A percentile compares a stretch with the other conserved stretches of the same genome.
Conservation (phyloP, 495 filamentous ascomycete genomes). For the Glutinoglossum americanum region DNA sequence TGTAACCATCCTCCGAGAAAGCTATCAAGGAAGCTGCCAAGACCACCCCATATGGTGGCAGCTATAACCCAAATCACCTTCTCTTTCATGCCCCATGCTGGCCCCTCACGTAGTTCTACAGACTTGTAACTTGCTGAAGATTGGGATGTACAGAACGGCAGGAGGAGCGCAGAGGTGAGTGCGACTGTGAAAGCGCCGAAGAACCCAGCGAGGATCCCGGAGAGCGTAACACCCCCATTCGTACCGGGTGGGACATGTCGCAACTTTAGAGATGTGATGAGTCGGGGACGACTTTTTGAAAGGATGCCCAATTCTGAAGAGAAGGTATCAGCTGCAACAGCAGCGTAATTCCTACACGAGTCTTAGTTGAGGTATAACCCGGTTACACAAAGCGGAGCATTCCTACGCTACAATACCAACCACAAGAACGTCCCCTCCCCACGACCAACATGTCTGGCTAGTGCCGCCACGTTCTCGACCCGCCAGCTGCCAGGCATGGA, state of each 20-base stretch:
- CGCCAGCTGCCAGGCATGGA: slow-evolving; percentile 46
- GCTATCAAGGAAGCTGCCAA: slow-evolving; percentile 72
- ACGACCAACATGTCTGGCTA: slow-evolving; percentile 14
- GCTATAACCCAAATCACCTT: slow-evolving; percentile 33
- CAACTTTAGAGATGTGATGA: slow-evolving; percentile 66
- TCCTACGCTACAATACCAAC: slow-evolving; percentile 31
- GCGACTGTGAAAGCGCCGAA: slow-evolving; percentile 55
- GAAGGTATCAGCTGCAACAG: slow-evolving; percentile 82
- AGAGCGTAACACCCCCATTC: slow-evolving; percentile 69
- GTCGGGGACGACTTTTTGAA: slow-evolving; percentile 45
- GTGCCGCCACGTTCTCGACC: slow-evolving; percentile 17
- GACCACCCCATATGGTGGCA: slow-evolving; percentile 44
- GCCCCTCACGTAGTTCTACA: slow-evolving; percentile 14
- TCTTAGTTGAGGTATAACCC: neutral
- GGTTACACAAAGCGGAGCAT: slow-evolving; percentile 10
- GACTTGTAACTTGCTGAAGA: neutral
- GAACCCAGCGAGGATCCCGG: slow-evolving; percentile 51
- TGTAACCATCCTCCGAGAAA: slow-evolving; percentile 71
- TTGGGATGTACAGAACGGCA: slow-evolving; percentile 39
- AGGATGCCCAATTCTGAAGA: slow-evolving; percentile 90
- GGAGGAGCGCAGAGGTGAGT: slow-evolving; percentile 34
- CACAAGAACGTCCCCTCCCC: slow-evolving; percentile 26
- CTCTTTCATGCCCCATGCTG: slow-evolving; percentile 25
- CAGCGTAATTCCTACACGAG: slow-evolving; percentile 48
- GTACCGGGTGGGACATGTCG: slow-evolving; percentile 69